Base-by-base conservation (phyloP, 2,329 filamentous ascomycete species). In the Botrytis fragariae region DNA sequence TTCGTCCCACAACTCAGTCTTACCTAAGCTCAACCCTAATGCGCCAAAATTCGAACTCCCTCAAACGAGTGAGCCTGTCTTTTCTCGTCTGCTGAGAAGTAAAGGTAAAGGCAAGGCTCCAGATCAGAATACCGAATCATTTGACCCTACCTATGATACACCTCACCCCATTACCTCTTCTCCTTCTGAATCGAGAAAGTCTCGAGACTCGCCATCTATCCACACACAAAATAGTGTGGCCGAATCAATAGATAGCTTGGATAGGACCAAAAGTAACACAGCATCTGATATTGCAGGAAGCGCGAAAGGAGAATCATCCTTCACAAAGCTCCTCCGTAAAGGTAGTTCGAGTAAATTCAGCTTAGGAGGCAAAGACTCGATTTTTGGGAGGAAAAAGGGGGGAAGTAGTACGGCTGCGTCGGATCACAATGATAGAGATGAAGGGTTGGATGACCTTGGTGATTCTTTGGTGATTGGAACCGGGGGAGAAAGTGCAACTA, bases 1-100 rank as follows among this genome's bases (percentile, higher is more conserved):
- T 29, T 80, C 80, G 20, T 85, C 86, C 79, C 84, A 91, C 80
- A 81, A 82, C 79, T 77, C 83, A 70, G 79, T 85, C 59, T 84
- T 90, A 82, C 78, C 89, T 64, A 87, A 87, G 77, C 86, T 98
- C 42, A 98, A 99, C 79, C 96, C 96, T 12, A 89, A 93, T 10
- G 96, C 95, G 0, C 95, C 95, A 14, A 93, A 92, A 0, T 98
- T 98, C 81, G 95, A 92, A 82, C 63, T 61, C 25, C 51, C 71
- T 44, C 71, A 68, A 61, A 42, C 48, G 25, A 68, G 39, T 81
- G 95, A 92, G 82, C 91, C 76, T 16, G 87, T 90, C 54, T 89
- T 96, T 74, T 88, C 90, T 78, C 85, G 86, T 7, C 70, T 72
- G 37, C 81, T 81, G 44, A 85, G 84, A 75, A 77, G 78, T 35